These are phyloP conservation scores for Dactylellina leptospora DNA, from an alignment of 2,329 filamentous ascomycete species.

Conservation along the genomic window DNA sequence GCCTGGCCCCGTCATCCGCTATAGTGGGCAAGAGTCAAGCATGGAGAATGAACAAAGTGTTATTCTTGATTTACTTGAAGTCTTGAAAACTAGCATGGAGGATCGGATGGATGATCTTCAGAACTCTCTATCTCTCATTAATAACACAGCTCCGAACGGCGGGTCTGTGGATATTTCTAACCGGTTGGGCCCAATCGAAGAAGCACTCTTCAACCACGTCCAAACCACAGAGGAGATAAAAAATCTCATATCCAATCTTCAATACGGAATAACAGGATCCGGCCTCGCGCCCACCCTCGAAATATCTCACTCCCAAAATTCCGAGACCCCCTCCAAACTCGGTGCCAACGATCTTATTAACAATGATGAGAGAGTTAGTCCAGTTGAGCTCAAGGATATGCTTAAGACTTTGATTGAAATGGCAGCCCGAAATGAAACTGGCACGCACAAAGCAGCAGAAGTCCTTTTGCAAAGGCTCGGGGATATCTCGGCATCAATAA, in stretches of 20 bases:
- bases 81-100: slow-evolving; percentile 47
- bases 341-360: background rate
- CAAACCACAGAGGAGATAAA: slow-evolving; percentile 40
- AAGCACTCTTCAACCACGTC: slow-evolving; percentile 27
- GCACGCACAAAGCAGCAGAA: slow-evolving; percentile 55
- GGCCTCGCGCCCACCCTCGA: slow-evolving; percentile 8
- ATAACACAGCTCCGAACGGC: slow-evolving; percentile 10
- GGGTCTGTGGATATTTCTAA: slow-evolving; percentile 6
- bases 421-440: slow-evolving; percentile 55
- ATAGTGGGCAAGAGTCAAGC: slow-evolving; percentile 12
- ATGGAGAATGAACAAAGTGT: slow-evolving; percentile 31
- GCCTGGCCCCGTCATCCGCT: slow-evolving; percentile 25
- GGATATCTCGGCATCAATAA: slow-evolving; percentile 57
- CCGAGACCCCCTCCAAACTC: slow-evolving; percentile 20
- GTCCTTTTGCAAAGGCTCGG: slow-evolving; percentile 55
- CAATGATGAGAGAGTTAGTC: slow-evolving; percentile 34
- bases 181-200: slow-evolving; percentile 28
- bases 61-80: slow-evolving; percentile 39
- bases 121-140: slow-evolving; percentile 44
- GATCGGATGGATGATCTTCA: slow-evolving; percentile 51
- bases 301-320: slow-evolving; percentile 11
- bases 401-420: slow-evolving; percentile 55
- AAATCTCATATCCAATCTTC: slow-evolving; percentile 32
- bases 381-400: slow-evolving; percentile 55
- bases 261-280: background rate